Evolutionary conservation across 169 alveolate genomes (phyloP).

Genomic region (Amoebophrya sp.): DNA sequence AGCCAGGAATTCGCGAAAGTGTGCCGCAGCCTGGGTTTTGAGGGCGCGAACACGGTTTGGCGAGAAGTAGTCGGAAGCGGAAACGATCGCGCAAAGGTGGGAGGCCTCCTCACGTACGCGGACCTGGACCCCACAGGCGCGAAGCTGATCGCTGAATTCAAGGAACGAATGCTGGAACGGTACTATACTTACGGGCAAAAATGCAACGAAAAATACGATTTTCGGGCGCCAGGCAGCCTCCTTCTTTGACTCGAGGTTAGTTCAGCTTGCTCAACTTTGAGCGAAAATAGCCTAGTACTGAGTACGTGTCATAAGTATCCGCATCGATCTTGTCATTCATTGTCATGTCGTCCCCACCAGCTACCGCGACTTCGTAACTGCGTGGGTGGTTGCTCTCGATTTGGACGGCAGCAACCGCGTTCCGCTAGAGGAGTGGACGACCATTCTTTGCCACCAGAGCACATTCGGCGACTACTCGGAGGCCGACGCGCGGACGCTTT

Average conservation of each 20-base stretch:
- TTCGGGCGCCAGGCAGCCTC: too few species aligned
- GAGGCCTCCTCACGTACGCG: not conserved
- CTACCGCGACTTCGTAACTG: not conserved
- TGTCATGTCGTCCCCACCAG: too few species aligned
- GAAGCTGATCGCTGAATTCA: not conserved
- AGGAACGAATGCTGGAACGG: not conserved
- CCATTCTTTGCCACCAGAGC: too few species aligned
- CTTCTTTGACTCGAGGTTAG: too few species aligned
- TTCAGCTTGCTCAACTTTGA: too few species aligned
- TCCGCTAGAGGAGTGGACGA: not conserved
- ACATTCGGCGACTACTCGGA: not conserved
- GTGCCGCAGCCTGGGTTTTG: not conserved
- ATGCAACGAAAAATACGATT: too few species aligned
- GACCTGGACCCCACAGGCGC: not conserved
- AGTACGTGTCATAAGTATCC: too few species aligned
- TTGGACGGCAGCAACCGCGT: not conserved
- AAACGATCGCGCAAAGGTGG: not conserved
- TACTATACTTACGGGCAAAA: too few species aligned
- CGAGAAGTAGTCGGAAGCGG: not conserved
- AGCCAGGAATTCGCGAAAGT: not conserved
- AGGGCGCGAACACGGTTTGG: not conserved
- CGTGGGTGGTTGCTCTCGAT: not conserved
- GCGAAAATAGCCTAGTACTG: too few species aligned
- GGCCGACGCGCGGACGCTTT: not conserved
- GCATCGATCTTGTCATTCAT: too few species aligned